phyloP scores from a whole-genome alignment of 352 stramenopile genomes.

The Phytophthora macrochlamydospora region DNA sequence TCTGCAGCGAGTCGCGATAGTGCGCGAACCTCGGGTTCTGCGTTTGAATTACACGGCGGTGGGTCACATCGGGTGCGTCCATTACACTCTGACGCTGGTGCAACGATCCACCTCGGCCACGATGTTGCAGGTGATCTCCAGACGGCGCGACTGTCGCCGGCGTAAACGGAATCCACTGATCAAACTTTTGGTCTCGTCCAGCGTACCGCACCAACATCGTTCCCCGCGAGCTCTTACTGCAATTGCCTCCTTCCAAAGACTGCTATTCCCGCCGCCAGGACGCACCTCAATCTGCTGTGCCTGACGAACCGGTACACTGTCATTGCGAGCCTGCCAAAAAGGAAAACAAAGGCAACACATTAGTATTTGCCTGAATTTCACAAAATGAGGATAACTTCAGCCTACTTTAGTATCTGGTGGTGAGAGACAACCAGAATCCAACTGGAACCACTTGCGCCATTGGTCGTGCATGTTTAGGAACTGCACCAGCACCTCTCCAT shows the following conservation, averaged over 20 bases:
- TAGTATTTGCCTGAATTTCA: conserved; percentile 1
- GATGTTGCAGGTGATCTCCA: conserved; percentile 61
- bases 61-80: conserved; percentile 40
- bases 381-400: not conserved
- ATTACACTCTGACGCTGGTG: conserved; percentile 58
- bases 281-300: conserved; percentile 78
- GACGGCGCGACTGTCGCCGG: conserved; percentile 56
- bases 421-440: conserved; percentile 70
- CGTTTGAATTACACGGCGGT: conserved; percentile 64
- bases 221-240: conserved; percentile 50
- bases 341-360: not conserved
- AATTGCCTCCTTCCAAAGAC: conserved; percentile 69
- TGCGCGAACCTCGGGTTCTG: conserved; percentile 81
- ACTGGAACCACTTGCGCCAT: conserved; percentile 71
- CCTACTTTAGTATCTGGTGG: conserved; percentile 61
- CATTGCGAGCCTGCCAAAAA: conserved; percentile 50
- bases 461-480: conserved; percentile 86
- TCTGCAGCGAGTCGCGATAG: conserved; percentile 61
- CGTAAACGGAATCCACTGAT: conserved; percentile 75
- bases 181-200: conserved; percentile 66
- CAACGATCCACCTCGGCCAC: conserved; percentile 26
- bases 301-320: conserved; percentile 63
- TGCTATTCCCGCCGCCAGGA: conserved; percentile 33
- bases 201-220: conserved; percentile 73
- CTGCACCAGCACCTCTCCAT: conserved; percentile 68